Evolutionary conservation across 768 basidiomycete species (phyloP), one percentile per base, ranked within the genome.

Genomic region (Serendipita sp.): DNA sequence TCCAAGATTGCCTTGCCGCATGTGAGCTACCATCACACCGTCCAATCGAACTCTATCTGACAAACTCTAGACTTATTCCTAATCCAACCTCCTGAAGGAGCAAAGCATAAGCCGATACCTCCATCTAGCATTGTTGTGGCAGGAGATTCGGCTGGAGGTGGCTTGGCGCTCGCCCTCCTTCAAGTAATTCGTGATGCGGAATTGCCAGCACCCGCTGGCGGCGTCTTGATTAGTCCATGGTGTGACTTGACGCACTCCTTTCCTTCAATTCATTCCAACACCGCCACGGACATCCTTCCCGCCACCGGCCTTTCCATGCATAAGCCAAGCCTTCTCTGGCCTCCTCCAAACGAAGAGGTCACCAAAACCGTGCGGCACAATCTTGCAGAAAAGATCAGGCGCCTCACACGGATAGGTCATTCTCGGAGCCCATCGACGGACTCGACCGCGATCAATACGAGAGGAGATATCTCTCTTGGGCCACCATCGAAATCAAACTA

Each of bases 181-280:
- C 90, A 93, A 74, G 79, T 88, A 68, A 81, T 99, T 54, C 87
- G 96, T 15, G 96, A 99, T 73, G 75, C 81, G 0, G 85, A 83
- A 2, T 76, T 94, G 28, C 92, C 92, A 3, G 68, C 81, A 51
- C 95, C 94, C 2, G 90, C 92, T 2, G 96, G 92, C 4, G 92
- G 85, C 0, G 78, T 95, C 16, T 76, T 97, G 45, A 87, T 97
- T 68, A 93, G 90, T 32, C 96, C 96, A 0, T 97, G 95, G 89
- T 88, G 86, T 11, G 89, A 91, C 73, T 75, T 98, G n/a, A 94
- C 91, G 0, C 96, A 98, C 73, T 93, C 90, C 0, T 97, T 98
- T 73, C 89, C 91, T 0, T 91, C 89, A 69, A 81, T 94, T 52
- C 81, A 90, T 70, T 76, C 79, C 44, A 97, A 98, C 72, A 92